Base-by-base conservation (phyloP, 2,329 filamentous ascomycete genomes). In the Sphaerostilbella broomeana region DNA sequence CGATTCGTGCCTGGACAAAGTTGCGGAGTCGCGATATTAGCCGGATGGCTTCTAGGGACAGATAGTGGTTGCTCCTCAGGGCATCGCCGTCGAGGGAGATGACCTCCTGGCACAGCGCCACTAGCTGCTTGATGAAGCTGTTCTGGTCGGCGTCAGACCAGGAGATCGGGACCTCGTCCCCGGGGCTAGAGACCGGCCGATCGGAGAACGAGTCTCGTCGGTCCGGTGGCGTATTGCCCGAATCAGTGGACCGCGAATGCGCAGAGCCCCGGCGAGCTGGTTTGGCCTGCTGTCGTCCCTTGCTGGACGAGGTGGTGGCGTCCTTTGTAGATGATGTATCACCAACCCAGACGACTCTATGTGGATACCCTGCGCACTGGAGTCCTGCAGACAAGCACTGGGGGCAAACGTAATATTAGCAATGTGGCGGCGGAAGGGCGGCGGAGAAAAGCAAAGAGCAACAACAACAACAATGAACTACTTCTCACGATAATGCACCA, bases 291-390 rank as follows among this genome's bases (percentile, higher is more conserved):
- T 34, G 34, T 12, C 38, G 27, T 8, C 26, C n/a, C 17, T 37
- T 18, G 18, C 19, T 12, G 9, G 31, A 13, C 15, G 25, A 31
- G 10, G 39, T 34, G 12, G 39, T 15, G n/a, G 20, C 22, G 16
- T 45, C 38, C 32, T 30, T 42, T n/a, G 31, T 26, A 3, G 36
- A 44, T 9, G 36, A 36, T n/a, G 26, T 31, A 17, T 46, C 44
- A 2, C 40, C 48, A 0, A 52, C 43, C 58, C 58, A 61, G 2
- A 60, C 49, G 12, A 60, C 51, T 11, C 58, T 45, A 43, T 55
- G 53, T 10, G 55, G 51, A 30, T 61, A 61, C 4, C 53, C 58
- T 24, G 53, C 56, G 28, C 58, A 60, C 1, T 39, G 13, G 7
- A 59, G 25, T 1, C 52, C 56, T 3, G 55, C 52, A 34, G 57